phyloP scores from a whole-genome alignment of 2,329 filamentous ascomycete genomes.

The Trichoderma sp. region DNA sequence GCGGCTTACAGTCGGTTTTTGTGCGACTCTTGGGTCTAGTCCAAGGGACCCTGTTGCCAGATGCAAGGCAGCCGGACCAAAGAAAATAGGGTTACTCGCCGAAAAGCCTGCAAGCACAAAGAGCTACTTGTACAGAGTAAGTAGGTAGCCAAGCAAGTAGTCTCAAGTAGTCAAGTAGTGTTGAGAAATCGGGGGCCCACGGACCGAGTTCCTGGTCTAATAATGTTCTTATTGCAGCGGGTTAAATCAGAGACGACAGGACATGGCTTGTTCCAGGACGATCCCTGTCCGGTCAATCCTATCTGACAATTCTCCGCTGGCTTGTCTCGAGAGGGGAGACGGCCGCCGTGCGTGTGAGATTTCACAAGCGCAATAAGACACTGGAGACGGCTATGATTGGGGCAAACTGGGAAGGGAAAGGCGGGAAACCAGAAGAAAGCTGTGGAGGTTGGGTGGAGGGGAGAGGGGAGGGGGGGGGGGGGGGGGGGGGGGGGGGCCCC shows the following conservation, averaged over 20 bases:
- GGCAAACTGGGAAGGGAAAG: slow-evolving; percentile 30
- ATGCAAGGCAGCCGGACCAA: slow-evolving; percentile 52
- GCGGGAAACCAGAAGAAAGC: slow-evolving; percentile 30
- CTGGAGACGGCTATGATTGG: slow-evolving; percentile 33
- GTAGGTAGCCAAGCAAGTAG: slow-evolving; percentile 14
- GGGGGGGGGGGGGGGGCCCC: no score
- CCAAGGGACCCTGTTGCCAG: slow-evolving; percentile 42
- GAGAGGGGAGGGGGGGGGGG: no score
- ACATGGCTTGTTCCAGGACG: slow-evolving; percentile 39
- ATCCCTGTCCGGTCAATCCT: slow-evolving; percentile 37
- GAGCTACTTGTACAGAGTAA: slow-evolving; percentile 3
- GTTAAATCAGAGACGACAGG: slow-evolving; percentile 36
- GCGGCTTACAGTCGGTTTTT: slow-evolving; percentile 53
- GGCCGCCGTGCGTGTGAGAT: slow-evolving; percentile 32
- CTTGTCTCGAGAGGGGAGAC: slow-evolving; percentile 37
- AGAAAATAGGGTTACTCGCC: slow-evolving; percentile 44
- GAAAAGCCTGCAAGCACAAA: slow-evolving; percentile 31
- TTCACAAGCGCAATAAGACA: slow-evolving; percentile 38
- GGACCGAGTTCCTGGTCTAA: slow-evolving; percentile 42
- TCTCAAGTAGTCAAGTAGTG: not conserved
- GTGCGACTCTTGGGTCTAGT: slow-evolving; percentile 51
- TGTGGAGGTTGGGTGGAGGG: slow-evolving; percentile 29
- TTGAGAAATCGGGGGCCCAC: slow-evolving; percentile 35
- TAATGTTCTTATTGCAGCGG: slow-evolving; percentile 38
- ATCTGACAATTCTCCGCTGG: slow-evolving; percentile 44